phyloP scores from a whole-genome alignment of 2,329 filamentous ascomycete genomes.

The Fusarium foetens region DNA sequence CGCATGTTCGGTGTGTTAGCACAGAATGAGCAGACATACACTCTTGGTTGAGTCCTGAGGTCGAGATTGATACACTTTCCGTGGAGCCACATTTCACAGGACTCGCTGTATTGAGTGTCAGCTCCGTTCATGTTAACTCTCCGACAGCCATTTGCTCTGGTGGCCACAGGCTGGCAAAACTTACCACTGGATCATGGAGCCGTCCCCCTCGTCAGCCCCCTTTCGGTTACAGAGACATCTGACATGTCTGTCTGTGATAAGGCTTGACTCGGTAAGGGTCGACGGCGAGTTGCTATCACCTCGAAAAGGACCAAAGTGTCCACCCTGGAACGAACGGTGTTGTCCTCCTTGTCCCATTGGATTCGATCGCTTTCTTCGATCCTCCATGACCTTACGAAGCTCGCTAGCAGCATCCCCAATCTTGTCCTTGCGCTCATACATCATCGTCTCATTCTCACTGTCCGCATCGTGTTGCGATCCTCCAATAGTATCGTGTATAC shows the following conservation, averaged over 20 bases:
- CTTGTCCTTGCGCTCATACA: constrained; percentile 57
- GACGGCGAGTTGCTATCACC: constrained; percentile 61
- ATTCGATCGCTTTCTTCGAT: constrained; percentile 57
- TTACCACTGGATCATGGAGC: constrained; percentile 73
- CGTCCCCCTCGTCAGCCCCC: constrained; percentile 57
- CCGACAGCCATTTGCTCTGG: neutral
- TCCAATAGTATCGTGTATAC: constrained; percentile 51
- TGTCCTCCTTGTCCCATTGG: constrained; percentile 47
- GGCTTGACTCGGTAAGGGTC: constrained; percentile 61
- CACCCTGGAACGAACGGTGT: constrained; percentile 49
- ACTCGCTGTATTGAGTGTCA: constrained; percentile 59
- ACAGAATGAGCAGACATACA: constrained; percentile 73
- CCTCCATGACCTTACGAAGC: constrained; percentile 67
- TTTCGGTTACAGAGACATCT: constrained; percentile 67
- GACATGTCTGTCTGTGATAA: constrained; percentile 56
- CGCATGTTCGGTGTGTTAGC: constrained; percentile 67
- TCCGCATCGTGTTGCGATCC: constrained; percentile 56
- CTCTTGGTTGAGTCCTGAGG: constrained; percentile 64
- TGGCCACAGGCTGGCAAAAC: constrained; percentile 35
- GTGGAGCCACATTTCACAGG: constrained; percentile 73
- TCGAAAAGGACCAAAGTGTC: constrained; percentile 48
- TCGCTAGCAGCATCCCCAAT: constrained; percentile 69
- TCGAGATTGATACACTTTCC: constrained; percentile 71
- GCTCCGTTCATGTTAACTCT: constrained; percentile 1
- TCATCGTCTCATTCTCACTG: constrained; percentile 69